Conservation (phyloP, 2,329 filamentous ascomycete species). For the Aspergillus phoenicis region DNA sequence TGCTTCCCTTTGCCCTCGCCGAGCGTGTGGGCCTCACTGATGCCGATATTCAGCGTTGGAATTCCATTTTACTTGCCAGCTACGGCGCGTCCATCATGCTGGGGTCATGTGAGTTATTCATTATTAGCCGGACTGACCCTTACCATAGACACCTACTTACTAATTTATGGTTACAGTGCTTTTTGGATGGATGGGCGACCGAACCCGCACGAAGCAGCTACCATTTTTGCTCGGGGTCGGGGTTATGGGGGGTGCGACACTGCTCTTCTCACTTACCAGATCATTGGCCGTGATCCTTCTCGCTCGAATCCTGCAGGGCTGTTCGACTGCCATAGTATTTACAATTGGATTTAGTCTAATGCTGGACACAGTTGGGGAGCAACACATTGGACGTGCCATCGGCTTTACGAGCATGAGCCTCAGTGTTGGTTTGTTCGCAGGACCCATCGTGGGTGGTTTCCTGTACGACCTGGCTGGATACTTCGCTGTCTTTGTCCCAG, state of each 20-base stretch:
- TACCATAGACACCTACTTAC: not conserved
- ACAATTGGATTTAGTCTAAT: conserved; percentile 68
- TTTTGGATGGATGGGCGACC: conserved; percentile 12
- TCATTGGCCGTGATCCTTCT: not conserved
- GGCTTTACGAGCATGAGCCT: conserved; percentile 63
- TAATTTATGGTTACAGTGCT: not conserved
- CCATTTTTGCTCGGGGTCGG: conserved; percentile 15
- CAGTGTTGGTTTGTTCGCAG: conserved; percentile 64
- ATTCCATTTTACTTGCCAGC: not conserved
- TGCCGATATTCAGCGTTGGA: not conserved
- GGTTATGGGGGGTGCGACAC: conserved; percentile 48
- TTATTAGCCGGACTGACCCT: not conserved
- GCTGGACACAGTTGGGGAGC: conserved; percentile 51
- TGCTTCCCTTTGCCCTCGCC: conserved; percentile 15
- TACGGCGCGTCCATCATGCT: not conserved
- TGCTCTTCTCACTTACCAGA: conserved; percentile 28
- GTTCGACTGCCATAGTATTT: conserved; percentile 69
- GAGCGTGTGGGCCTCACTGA: not conserved
- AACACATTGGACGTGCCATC: conserved; percentile 15
- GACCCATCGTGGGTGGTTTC: conserved; percentile 64
- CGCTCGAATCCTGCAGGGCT: conserved; percentile 34
- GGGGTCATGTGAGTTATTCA: not conserved
- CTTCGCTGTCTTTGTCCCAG: not conserved
- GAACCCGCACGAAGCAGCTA: not conserved
- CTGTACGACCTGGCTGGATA: not conserved